phyloP scores from a whole-genome alignment of 805 yeast species.

The Wickerhamiella sergipiensis region DNA sequence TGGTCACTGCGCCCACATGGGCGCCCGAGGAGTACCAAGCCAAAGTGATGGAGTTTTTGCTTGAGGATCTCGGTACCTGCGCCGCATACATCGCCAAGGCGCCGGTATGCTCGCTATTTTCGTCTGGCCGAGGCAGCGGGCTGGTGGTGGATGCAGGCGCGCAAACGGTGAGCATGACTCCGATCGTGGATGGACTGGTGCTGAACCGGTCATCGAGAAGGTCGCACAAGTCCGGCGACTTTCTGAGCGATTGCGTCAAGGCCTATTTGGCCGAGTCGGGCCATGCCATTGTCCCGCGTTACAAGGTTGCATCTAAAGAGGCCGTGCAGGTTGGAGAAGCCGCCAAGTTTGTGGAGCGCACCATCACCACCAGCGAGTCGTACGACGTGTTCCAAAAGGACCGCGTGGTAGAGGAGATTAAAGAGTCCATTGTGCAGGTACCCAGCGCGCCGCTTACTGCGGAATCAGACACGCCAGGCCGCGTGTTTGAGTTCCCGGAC shows the following conservation, averaged over 20 bases:
- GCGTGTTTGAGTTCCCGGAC: conserved; percentile 47
- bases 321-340: conserved; percentile 22
- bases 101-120: conserved; percentile 82
- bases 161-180: conserved; percentile 55
- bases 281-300: conserved; percentile 33
- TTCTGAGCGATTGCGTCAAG: conserved; percentile 36
- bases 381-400: conserved; percentile 44
- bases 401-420: conserved; percentile 54
- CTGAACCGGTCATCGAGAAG: conserved; percentile 42
- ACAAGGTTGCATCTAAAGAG: conserved; percentile 35
- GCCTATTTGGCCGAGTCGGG: conserved; percentile 28
- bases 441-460: conserved; percentile 28
- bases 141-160: conserved; percentile 79
- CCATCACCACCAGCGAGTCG: conserved; percentile 30
- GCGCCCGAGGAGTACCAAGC: conserved; percentile 51
- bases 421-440: conserved; percentile 33
- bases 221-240: conserved; percentile 59
- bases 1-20: conserved; percentile 84
- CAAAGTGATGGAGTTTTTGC: conserved; percentile 54
- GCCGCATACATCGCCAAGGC: conserved; percentile 70
- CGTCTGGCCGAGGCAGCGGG: conserved; percentile 78
- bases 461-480: conserved; percentile 4
- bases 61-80: conserved; percentile 59
- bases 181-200: conserved; percentile 18
- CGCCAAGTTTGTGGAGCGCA: conserved; percentile 23